Conservation (phyloP, 208 protist genomes). For the Leishmania tropica region DNA sequence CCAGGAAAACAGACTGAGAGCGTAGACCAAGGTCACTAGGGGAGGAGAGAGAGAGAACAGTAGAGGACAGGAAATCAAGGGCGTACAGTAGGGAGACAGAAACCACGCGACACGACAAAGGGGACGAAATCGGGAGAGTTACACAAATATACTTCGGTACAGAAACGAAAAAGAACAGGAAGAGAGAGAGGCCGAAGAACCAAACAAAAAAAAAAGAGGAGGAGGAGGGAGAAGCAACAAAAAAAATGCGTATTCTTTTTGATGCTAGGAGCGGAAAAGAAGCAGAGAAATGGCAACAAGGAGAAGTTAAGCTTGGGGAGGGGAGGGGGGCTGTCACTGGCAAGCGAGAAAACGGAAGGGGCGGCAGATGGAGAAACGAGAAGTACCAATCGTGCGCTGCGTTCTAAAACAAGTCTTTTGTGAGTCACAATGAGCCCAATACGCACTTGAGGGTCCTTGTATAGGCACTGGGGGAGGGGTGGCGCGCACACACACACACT, state of each 20-base stretch:
- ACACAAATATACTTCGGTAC: background rate
- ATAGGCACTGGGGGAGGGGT: background rate
- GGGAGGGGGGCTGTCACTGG: background rate
- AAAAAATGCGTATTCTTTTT: background rate
- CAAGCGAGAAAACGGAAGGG: background rate
- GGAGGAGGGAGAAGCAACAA: background rate
- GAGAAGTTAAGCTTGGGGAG: background rate
- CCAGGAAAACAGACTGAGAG: background rate
- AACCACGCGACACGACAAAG: background rate
- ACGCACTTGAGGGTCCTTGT: background rate
- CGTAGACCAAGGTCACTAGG: background rate
- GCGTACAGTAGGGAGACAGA: background rate
- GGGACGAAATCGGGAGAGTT: background rate
- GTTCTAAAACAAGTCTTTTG: background rate
- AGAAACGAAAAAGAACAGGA: background rate
- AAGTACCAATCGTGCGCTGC: background rate
- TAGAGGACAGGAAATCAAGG: background rate
- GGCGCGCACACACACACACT: background rate
- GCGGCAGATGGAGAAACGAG: background rate
- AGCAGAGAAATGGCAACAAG: background rate
- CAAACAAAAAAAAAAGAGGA: background rate
- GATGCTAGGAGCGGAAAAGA: background rate
- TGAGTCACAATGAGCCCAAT: background rate
- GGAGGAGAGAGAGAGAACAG: no score
- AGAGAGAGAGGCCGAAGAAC: background rate